Base-by-base conservation (phyloP, 208 protist genomes). In the Crithidia thermophila region DNA sequence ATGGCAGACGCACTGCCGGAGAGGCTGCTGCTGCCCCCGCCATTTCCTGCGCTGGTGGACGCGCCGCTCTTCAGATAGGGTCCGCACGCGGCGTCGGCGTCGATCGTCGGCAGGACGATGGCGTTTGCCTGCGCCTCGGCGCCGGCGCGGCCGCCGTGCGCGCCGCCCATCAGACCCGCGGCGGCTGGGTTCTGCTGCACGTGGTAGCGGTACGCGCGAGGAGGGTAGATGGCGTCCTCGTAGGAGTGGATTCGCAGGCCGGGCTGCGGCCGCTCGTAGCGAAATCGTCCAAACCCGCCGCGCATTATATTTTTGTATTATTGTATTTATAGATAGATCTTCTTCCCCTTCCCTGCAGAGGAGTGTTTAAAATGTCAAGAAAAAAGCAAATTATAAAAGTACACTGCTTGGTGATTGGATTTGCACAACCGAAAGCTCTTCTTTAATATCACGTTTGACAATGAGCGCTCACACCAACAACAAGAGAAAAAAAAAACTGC, bases 181-280 rank as follows among this genome's bases (percentile, higher is more conserved):
- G 51, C 23, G 31, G 58, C 40, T 11, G 52, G 4, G 23, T 52
- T 21, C 31, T 72, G 75, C 40, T 85, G 77, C 11, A 79, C 52
- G 59, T 91, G 81, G 52, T 89, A 91, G 52, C 82, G 85, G 49
- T 91, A 94, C 31, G 85, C 57, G 18, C 88, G 85, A 14, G 85
- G 79, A 20, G 88, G 88, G 42, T 91, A 94, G 51, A 81, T 51
- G 25, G 88, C 84, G 16, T 83, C 83, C 14, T 84, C 73, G 62
- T 90, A 91, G 55, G 71, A 91, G 47, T 59, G 55, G 21, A 90
- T 72, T 30, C 72, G 62, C 11, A 45, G 51, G 1, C 72, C 62
- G 3, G 62, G 72, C 64, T 72, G 72, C 7, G 65, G 72, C 56
- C 60, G 59, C 53, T 81, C 75, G 25, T 64, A 61, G 9, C 64